Conservation (phyloP, 1,284 basidiomycete species). For the Xanthoconium separans region DNA sequence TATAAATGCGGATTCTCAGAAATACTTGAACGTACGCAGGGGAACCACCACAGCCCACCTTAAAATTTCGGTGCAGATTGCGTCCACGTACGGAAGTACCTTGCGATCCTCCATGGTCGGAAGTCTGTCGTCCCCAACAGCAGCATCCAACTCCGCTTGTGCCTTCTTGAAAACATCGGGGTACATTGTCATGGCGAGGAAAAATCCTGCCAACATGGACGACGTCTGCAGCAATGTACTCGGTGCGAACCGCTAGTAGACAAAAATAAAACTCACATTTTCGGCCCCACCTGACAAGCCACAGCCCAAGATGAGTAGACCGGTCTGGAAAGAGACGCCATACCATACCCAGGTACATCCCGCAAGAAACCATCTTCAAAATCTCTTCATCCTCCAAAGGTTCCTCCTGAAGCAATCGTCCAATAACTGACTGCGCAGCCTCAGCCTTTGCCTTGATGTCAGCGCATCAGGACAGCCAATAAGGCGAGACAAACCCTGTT, state of each 20-base stretch:
- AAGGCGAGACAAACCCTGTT: constrained; percentile 33
- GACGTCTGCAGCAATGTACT: too few species aligned
- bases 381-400: constrained; percentile 14
- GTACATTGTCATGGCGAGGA: too few species aligned
- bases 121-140: background rate
- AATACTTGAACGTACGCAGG: background rate
- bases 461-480: background rate
- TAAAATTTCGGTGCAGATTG: background rate
- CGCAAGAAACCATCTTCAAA: constrained; percentile 15
- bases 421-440: constrained; percentile 38
- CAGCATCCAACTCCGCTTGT: background rate
- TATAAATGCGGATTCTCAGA: too few species aligned
- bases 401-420: constrained; percentile 12
- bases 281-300: constrained; percentile 21
- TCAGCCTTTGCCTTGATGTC: constrained; percentile 42
- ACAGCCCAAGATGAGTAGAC: background rate
- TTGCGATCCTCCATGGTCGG: background rate
- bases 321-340: background rate
- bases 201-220: too few species aligned
- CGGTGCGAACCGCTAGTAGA: too few species aligned
- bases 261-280: constrained; percentile 6
- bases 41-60: background rate
- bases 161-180: background rate
- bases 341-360: constrained; percentile 19
- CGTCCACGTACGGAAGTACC: background rate